Conservation (phyloP, 1,284 basidiomycete genomes). For the Ceraceosorus guamensis region DNA sequence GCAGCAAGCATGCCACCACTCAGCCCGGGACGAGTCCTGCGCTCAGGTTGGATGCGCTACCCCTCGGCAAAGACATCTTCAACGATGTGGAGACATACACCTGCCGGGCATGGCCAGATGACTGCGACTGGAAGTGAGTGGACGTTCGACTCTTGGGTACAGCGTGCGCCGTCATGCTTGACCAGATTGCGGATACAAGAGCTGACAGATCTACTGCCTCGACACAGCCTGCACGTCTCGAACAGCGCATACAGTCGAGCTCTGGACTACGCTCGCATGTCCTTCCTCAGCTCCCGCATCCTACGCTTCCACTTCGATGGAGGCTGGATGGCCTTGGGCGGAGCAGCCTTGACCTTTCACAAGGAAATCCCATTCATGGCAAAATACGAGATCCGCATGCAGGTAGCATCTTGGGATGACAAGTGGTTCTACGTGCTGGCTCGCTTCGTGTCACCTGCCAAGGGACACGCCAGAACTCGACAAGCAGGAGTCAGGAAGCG, state of each 20-base stretch:
- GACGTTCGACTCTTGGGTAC: not conserved
- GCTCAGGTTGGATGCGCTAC: slow-evolving; percentile 17
- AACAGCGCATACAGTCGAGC: slow-evolving; percentile 26
- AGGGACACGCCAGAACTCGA: not conserved
- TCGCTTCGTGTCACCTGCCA: slow-evolving; percentile 14
- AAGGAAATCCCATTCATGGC: slow-evolving; percentile 28
- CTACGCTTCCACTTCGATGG: slow-evolving; percentile 23
- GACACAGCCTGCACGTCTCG: slow-evolving; percentile 23
- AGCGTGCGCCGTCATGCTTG: not conserved
- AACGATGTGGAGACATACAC: slow-evolving; percentile 11
- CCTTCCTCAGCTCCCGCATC: slow-evolving; percentile 17
- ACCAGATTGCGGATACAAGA: not conserved
- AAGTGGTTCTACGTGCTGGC: slow-evolving; percentile 36
- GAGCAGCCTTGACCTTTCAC: slow-evolving; percentile 25
- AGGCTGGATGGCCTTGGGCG: slow-evolving; percentile 24
- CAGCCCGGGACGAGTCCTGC: slow-evolving; percentile 12
- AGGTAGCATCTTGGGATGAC: slow-evolving; percentile 31
- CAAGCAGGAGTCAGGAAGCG: not conserved
- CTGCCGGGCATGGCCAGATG: slow-evolving; percentile 22
- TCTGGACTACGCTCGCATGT: slow-evolving; percentile 26
- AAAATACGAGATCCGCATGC: slow-evolving; percentile 21
- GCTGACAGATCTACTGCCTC: slow-evolving; percentile 2
- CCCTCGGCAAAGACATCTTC: slow-evolving; percentile 30
- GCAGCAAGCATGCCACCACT: slow-evolving; percentile 5
- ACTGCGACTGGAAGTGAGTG: slow-evolving; percentile 25